Evolutionary conservation across 2,329 filamentous ascomycete genomes (phyloP).

Genomic region (Botryotinia convoluta): DNA sequence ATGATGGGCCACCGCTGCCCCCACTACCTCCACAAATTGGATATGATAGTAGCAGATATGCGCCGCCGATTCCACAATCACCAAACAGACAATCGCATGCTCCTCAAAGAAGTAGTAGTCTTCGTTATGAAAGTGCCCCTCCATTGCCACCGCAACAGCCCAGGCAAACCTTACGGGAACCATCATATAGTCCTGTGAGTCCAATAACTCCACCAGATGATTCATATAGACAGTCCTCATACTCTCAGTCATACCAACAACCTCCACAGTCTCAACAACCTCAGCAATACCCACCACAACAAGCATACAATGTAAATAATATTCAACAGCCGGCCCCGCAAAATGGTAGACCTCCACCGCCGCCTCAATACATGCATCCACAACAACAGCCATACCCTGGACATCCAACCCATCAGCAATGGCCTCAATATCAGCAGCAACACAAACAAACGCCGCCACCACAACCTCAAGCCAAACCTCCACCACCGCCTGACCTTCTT

Average conservation of each 20-base stretch:
- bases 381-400: slow-evolving; percentile 28
- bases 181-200: slow-evolving; percentile 33
- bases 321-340: slow-evolving; percentile 23
- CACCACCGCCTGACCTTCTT: slow-evolving; percentile 52
- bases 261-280: slow-evolving; percentile 23
- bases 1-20: slow-evolving; percentile 38
- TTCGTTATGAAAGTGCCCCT: slow-evolving; percentile 35
- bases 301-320: slow-evolving; percentile 20
- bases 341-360: slow-evolving; percentile 24
- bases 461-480: slow-evolving; percentile 39
- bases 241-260: slow-evolving; percentile 31
- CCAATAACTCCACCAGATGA: slow-evolving; percentile 31
- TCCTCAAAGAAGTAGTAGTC: slow-evolving; percentile 38
- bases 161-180: slow-evolving; percentile 27
- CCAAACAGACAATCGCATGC: slow-evolving; percentile 27
- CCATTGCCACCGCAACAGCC: slow-evolving; percentile 37
- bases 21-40: slow-evolving; percentile 34
- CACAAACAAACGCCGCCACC: slow-evolving; percentile 33
- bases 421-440: slow-evolving; percentile 36
- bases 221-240: slow-evolving; percentile 25
- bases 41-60: slow-evolving; percentile 28
- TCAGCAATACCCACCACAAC: slow-evolving; percentile 17
- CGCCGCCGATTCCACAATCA: slow-evolving; percentile 26
- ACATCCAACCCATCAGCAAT: slow-evolving; percentile 27
- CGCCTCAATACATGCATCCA: slow-evolving; percentile 29